phyloP scores from a whole-genome alignment of 176 grass and related monocot genomes.

The Bonia amplexicaulis region DNA sequence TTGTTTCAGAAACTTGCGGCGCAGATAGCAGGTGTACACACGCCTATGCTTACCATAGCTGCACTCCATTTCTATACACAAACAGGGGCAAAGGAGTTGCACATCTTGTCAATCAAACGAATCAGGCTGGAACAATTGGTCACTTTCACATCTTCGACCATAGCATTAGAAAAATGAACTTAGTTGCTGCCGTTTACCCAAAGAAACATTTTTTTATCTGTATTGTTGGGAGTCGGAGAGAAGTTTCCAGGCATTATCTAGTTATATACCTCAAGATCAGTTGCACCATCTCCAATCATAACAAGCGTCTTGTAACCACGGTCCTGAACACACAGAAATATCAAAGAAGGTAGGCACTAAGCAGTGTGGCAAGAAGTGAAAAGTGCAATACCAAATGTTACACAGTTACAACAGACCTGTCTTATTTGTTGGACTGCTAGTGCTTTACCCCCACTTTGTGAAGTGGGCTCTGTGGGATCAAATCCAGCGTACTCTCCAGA shows the following conservation, averaged over 20 bases:
- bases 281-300: constrained; percentile 98
- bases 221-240: background rate
- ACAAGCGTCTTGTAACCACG: constrained; percentile 38
- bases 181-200: background rate
- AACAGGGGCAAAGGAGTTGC: background rate
- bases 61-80: background rate
- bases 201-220: background rate
- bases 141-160: background rate
- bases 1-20: too few relatives aligned
- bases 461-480: constrained; percentile 83
- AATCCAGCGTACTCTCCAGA: constrained; percentile 82
- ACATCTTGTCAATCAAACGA: background rate
- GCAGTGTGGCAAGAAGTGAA: background rate
- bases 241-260: background rate
- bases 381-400: constrained; percentile 5
- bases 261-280: constrained; percentile 69
- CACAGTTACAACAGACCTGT: constrained; percentile 41
- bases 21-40: too few relatives aligned
- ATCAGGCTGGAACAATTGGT: background rate
- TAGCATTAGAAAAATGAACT: background rate
- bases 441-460: constrained; percentile 85
- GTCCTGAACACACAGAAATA: constrained; percentile 22
- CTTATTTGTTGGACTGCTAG: constrained; percentile 81
- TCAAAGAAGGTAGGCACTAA: background rate
- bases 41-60: too few relatives aligned